Base-by-base conservation (phyloP, 2,329 filamentous ascomycete genomes). In the Arachnopeziza araneosa region DNA sequence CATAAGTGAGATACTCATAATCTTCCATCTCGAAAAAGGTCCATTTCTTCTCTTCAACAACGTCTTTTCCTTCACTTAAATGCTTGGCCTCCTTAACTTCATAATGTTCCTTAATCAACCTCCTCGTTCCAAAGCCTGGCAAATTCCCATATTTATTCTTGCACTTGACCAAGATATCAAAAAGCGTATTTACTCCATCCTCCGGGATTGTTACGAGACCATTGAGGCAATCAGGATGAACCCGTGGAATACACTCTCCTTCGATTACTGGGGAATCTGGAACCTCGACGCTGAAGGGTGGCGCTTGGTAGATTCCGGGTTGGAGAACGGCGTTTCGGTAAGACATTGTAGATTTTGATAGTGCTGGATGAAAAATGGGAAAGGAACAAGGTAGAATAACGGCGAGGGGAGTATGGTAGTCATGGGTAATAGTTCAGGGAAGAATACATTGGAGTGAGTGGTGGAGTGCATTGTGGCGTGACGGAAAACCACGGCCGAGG, bases 71-170 rank as follows among this genome's bases (percentile, higher is more conserved):
- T 71, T 93, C 89, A 55, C 95, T 78, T 60, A 91, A 80, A 81
- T 91, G 93, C 83, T 93, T 93, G 73, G 93, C 79, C 81, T 90
- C 93, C 80, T 92, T 95, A 70, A 84, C 88, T 76, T 96, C 90
- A 66, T 86, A 81, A 74, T 93, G 90, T 49, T 85, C 87, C 74
- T 87, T 82, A 74, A 95, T 77, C 63, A 93, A 80, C 71, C 82
- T 86, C 66, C 90, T 85, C 69, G 83, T 85, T 62, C 89, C 91
- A 67, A 89, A 77, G 57, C 80, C 82, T 72, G 85, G 83, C 58
- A 79, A 75, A 68, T 87, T 83, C 64, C 84, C 85, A 70, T 79
- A 88, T 70, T 84, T 81, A 56, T 79, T 80, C 52, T 87, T 86
- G 60, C 85, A 83, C 64, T 83, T 81, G 67, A 80, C 82, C 68